Evolutionary conservation across 768 basidiomycete species (phyloP).

Genomic region (Suillus variegatus): DNA sequence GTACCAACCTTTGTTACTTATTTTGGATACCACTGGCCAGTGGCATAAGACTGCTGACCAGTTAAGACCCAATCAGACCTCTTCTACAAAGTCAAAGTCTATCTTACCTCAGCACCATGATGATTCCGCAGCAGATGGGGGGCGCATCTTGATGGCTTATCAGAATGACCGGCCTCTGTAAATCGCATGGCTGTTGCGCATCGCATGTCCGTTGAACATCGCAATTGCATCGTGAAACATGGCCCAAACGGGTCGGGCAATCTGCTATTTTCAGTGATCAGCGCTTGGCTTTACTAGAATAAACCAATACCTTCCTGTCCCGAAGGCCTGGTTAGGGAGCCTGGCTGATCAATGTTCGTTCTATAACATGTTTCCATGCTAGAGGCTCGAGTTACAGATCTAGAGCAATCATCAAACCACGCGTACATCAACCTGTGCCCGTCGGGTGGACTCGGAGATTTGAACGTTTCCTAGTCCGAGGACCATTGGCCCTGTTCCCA

Average conservation of each 20-base stretch:
- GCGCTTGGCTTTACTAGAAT: too few species aligned
- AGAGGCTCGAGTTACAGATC: too few species aligned
- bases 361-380: neutral
- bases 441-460: neutral
- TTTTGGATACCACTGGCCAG: too few species aligned
- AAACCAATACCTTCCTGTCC: too few species aligned
- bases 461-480: neutral
- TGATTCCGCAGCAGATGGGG: neutral
- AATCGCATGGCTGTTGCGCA: neutral
- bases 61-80: too few species aligned
- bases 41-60: too few species aligned
- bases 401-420: neutral
- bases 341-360: neutral
- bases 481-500: neutral
- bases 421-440: neutral
- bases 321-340: neutral
- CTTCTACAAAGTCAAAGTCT: neutral
- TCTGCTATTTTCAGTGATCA: too few species aligned
- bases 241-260: too few species aligned
- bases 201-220: neutral
- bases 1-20: too few species aligned
- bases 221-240: too few species aligned
- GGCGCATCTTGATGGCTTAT: neutral
- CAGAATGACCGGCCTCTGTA: neutral
- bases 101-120: neutral